Evolutionary conservation across 2,329 filamentous ascomycete species (phyloP).

Genomic region (Botrytis medusae): DNA sequence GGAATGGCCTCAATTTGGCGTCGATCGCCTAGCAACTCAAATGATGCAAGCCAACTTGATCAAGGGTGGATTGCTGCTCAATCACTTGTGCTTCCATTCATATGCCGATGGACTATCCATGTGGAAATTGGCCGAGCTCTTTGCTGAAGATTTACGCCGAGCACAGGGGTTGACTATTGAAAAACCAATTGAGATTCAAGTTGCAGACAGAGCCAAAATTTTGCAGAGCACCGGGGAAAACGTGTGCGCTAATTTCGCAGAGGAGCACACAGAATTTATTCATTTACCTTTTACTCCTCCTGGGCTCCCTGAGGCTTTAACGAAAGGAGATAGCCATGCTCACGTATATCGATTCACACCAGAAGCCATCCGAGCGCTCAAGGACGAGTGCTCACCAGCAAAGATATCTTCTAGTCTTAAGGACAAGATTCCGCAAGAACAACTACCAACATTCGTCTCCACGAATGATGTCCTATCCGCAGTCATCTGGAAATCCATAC

Average conservation of each 20-base stretch:
- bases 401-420: slow-evolving; percentile 18
- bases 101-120: slow-evolving; percentile 9
- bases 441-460: slow-evolving; percentile 12
- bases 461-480: slow-evolving; percentile 14
- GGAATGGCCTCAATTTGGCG: slow-evolving; percentile 13
- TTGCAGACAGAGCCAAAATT: slow-evolving; percentile 3
- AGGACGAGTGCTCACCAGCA: slow-evolving; percentile 9
- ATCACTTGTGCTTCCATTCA: slow-evolving; percentile 9
- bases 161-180: slow-evolving; percentile 17
- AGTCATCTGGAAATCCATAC: slow-evolving; percentile 13
- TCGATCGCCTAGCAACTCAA: slow-evolving; percentile 13
- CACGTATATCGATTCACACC: slow-evolving; percentile 11
- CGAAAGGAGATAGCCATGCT: slow-evolving; percentile 13
- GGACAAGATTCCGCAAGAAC: slow-evolving; percentile 3
- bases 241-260: not conserved
- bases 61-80: slow-evolving; percentile 15
- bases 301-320: slow-evolving; percentile 2
- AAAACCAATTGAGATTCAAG: slow-evolving; percentile 5
- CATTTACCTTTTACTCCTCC: slow-evolving; percentile 12
- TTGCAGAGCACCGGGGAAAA: slow-evolving; percentile 4
- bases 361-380: slow-evolving; percentile 9
- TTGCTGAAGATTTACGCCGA: slow-evolving; percentile 13
- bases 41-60: slow-evolving; percentile 18
- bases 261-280: slow-evolving; percentile 7
- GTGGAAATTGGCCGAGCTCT: slow-evolving; percentile 8